A percentile compares a stretch with the other conserved stretches of the same genome.
These are phyloP conservation scores for Trebouxia sp. DNA, from an alignment of 139 green algal genomes.

Conservation along the genomic window DNA sequence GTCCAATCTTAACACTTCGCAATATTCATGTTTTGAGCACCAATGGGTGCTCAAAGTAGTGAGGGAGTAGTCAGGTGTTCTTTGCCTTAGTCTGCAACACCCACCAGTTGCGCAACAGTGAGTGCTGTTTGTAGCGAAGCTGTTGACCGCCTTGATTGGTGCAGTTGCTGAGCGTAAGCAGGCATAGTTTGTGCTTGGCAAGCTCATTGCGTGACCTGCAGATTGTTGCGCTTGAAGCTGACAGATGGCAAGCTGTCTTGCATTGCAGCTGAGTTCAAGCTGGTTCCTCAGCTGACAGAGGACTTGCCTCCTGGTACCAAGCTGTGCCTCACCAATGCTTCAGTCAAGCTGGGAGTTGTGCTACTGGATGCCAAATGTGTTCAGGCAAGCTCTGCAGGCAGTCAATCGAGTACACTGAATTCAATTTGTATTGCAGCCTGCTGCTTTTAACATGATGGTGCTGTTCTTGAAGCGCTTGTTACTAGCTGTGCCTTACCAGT, in stretches of 20 bases:
- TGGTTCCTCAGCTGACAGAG: neutral
- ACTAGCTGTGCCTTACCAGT: constrained; percentile 22
- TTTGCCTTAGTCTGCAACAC: neutral
- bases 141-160: neutral
- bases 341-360: constrained; percentile 25
- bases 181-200: neutral
- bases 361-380: constrained; percentile 29
- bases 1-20: no score
- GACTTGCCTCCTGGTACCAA: constrained; percentile 25
- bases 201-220: neutral
- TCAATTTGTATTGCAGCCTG: no score
- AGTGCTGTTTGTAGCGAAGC: neutral
- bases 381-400: constrained; percentile 16
- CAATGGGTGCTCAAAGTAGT: no score
- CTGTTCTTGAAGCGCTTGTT: neutral
- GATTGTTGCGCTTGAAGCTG: constrained; percentile 29
- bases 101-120: neutral
- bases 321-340: constrained; percentile 18
- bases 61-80: neutral
- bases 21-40: no score
- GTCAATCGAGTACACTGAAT: no score
- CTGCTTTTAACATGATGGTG: no score
- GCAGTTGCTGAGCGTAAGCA: neutral
- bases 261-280: constrained; percentile 29
- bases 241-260: constrained; percentile 34